Conservation (phyloP, 805 yeast species). For the Candida arabinofermentans region DNA sequence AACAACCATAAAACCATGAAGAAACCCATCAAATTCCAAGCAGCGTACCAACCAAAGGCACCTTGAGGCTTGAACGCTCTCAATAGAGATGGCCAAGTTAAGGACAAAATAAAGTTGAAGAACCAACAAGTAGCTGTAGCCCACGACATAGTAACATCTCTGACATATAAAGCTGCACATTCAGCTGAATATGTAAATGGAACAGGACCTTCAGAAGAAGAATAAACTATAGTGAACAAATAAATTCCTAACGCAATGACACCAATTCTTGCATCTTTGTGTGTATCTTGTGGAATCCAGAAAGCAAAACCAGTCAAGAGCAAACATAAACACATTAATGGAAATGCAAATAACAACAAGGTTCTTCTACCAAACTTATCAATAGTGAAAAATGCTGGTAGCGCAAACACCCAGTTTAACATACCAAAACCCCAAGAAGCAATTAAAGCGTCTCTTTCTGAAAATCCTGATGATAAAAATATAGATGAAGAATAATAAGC, state of each 20-base stretch:
- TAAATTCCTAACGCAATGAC: constrained; percentile 72
- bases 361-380: constrained; percentile 74
- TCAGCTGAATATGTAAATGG: constrained; percentile 89
- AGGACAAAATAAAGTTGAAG: constrained; percentile 63
- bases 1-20: constrained; percentile 66
- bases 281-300: constrained; percentile 47
- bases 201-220: constrained; percentile 86
- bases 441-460: constrained; percentile 56
- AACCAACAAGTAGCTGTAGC: constrained; percentile 77
- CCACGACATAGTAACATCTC: constrained; percentile 77
- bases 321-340: constrained; percentile 57
- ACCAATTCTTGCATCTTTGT: constrained; percentile 53
- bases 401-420: constrained; percentile 73
- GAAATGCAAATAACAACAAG: constrained; percentile 55
- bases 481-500: constrained; percentile 82
- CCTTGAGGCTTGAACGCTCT: constrained; percentile 72
- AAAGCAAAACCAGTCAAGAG: constrained; percentile 67
- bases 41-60: constrained; percentile 87
- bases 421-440: constrained; percentile 89
- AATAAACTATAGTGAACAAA: constrained; percentile 66
- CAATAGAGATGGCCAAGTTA: constrained; percentile 75
- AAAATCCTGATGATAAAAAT: constrained; percentile 63
- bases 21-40: constrained; percentile 72
- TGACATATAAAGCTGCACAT: constrained; percentile 71
- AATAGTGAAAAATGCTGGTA: constrained; percentile 78